Conservation (phyloP, 352 stramenopile species). For the Saprolegnia diclina region DNA sequence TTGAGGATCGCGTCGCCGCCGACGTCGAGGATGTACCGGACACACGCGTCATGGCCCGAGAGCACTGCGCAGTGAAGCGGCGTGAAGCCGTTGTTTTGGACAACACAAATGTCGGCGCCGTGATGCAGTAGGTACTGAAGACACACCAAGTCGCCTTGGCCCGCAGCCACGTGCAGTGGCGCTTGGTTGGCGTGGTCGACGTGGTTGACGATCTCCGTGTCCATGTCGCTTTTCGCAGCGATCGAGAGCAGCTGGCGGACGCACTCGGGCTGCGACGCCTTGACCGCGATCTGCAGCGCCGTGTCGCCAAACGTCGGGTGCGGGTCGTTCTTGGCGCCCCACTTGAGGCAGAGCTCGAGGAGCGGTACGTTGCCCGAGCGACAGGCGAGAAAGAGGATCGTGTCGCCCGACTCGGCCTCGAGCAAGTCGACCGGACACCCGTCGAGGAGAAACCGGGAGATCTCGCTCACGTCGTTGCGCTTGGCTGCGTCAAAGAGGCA, state of each 20-base stretch:
- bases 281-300: conserved; percentile 70
- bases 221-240: conserved; percentile 79
- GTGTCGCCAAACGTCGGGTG: conserved; percentile 82
- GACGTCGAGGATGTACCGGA: conserved; percentile 79
- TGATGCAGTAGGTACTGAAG: conserved; percentile 71
- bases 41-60: conserved; percentile 55
- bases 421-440: conserved; percentile 76
- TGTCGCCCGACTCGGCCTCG: conserved; percentile 66
- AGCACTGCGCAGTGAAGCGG: conserved; percentile 70
- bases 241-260: conserved; percentile 57
- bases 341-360: conserved; percentile 64
- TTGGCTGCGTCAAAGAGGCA: conserved; percentile 56
- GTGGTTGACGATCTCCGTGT: conserved; percentile 82
- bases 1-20: conserved; percentile 76
- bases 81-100: conserved; percentile 73
- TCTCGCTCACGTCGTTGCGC: conserved; percentile 36
- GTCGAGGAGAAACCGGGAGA: conserved; percentile 45
- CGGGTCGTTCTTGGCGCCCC: conserved; percentile 79
- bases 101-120: conserved; percentile 73
- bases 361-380: conserved; percentile 48
- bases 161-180: conserved; percentile 67
- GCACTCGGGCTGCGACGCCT: conserved; percentile 50
- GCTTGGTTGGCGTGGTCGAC: conserved; percentile 76
- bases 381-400: conserved; percentile 73
- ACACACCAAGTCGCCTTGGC: conserved; percentile 61